These are phyloP conservation scores for Hyaloscypha bicolor DNA, from an alignment of 495 filamentous ascomycete genomes.

Conservation along the genomic window DNA sequence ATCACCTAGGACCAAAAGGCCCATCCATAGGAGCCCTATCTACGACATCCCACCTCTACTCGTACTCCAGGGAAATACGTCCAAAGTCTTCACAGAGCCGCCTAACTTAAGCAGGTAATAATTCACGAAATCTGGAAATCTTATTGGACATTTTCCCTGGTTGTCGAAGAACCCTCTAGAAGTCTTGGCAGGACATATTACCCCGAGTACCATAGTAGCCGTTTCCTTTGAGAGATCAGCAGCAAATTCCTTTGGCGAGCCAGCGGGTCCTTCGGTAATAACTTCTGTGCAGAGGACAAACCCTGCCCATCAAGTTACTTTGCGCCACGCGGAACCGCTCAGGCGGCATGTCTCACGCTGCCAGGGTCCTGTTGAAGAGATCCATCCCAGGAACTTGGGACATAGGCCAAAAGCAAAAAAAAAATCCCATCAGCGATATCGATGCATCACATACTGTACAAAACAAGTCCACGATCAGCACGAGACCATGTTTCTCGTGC, in stretches of 20 bases:
- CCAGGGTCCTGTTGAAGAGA: neutral
- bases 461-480: neutral
- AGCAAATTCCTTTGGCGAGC: neutral
- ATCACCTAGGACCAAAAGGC: neutral
- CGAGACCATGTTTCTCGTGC: neutral
- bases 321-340: neutral
- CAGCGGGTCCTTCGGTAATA: neutral
- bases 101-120: too few species aligned
- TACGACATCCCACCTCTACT: neutral
- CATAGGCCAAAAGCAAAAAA: neutral
- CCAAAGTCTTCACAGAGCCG: too few species aligned
- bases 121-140: too few species aligned
- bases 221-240: neutral
- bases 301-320: neutral
- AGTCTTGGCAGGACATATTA: too few species aligned
- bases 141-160: too few species aligned
- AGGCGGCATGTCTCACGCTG: neutral
- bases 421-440: neutral
- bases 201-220: too few species aligned
- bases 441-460: neutral
- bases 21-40: neutral
- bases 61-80: too few species aligned
- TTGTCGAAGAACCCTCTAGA: too few species aligned
- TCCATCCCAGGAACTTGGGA: neutral
- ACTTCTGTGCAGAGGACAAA: neutral